Conservation (phyloP, 176 grass and related monocot genomes). For the Tillandsia fasciculata region DNA sequence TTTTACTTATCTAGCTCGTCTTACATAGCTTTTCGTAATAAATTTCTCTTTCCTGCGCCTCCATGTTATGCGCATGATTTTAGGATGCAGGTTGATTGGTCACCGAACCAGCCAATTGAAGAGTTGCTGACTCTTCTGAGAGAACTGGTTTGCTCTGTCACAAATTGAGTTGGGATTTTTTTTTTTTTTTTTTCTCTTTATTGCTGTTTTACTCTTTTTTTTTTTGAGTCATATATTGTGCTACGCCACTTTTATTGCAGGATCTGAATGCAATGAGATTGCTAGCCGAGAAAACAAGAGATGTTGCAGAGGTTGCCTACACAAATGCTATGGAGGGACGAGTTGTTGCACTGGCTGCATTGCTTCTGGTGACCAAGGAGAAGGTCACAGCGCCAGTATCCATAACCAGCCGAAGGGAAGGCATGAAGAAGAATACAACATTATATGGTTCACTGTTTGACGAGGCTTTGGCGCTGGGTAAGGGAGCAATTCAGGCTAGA, state of each 20-base stretch:
- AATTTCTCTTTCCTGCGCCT: constrained; percentile 1
- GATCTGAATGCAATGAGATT: constrained; percentile 37
- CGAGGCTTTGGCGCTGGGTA: constrained; percentile 41
- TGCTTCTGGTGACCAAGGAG: constrained; percentile 44
- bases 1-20: background rate
- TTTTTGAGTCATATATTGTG: constrained; percentile 1
- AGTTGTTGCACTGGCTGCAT: constrained; percentile 26
- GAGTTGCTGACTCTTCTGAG: constrained; percentile 40
- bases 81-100: constrained; percentile 45
- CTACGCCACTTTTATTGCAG: constrained; percentile 20
- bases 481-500: constrained; percentile 5
- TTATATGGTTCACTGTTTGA: constrained; percentile 36
- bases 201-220: background rate
- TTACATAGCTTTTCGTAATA: background rate
- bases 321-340: constrained; percentile 40
- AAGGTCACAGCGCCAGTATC: constrained; percentile 34
- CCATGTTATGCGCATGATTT: constrained; percentile 2
- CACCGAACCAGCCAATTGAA: constrained; percentile 27
- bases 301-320: constrained; percentile 37
- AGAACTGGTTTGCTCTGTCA: constrained; percentile 23
- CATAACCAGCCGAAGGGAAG: constrained; percentile 31
- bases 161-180: background rate
- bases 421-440: constrained; percentile 32
- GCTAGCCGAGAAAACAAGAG: constrained; percentile 43
- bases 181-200: too few relatives aligned